Conservation (phyloP, 768 basidiomycete genomes). For the Agrocybe praecox region DNA sequence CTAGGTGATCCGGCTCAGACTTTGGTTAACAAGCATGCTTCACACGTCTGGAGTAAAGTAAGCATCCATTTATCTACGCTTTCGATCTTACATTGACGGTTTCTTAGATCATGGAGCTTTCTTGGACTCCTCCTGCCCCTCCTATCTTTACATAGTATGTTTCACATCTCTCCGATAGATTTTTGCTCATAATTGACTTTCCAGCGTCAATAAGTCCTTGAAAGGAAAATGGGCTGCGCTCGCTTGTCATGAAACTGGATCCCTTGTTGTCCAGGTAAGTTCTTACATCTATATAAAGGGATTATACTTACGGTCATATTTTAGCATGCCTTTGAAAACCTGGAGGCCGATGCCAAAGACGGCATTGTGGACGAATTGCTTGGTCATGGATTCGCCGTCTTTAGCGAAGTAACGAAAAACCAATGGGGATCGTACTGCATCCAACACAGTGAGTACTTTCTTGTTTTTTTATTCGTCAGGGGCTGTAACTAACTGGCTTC, state of each 20-base stretch:
- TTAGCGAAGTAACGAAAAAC: conserved; percentile 79
- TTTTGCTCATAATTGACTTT: neutral
- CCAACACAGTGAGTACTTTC: conserved; percentile 67
- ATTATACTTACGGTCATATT: conserved; percentile 1
- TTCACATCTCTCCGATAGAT: neutral
- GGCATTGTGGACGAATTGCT: conserved; percentile 85
- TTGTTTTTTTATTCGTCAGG: neutral
- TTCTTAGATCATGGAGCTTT: conserved; percentile 82
- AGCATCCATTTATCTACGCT: conserved; percentile 1
- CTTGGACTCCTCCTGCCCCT: conserved; percentile 85
- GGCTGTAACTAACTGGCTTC: no score
- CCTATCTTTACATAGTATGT: conserved; percentile 87
- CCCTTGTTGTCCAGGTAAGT: conserved; percentile 80
- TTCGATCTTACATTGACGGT: conserved; percentile 4
- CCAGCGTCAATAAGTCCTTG: conserved; percentile 85
- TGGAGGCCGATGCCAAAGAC: conserved; percentile 82
- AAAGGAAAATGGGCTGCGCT: conserved; percentile 89
- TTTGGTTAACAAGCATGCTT: conserved; percentile 87
- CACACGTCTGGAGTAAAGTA: conserved; percentile 92
- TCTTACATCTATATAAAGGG: neutral
- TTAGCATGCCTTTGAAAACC: conserved; percentile 84
- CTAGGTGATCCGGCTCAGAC: conserved; percentile 85
- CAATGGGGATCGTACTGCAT: conserved; percentile 92
- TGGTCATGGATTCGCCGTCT: conserved; percentile 66
- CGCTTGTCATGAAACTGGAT: conserved; percentile 90